Evolutionary conservation across 352 stramenopile genomes (phyloP).

Genomic region (Phytophthora pistaciae): DNA sequence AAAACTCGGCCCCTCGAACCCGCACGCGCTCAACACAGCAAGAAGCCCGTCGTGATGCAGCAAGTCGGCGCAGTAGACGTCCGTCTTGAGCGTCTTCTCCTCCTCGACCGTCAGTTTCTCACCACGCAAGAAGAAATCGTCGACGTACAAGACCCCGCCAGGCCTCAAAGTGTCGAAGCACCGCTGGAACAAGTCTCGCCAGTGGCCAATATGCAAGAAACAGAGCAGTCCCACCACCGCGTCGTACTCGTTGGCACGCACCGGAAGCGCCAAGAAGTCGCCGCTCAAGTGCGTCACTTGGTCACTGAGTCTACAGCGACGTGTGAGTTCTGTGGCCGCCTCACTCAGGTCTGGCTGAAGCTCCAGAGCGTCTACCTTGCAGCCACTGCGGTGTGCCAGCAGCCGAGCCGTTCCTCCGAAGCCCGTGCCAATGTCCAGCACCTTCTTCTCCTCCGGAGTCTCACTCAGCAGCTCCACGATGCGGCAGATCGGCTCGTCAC

Average conservation of each 20-base stretch:
- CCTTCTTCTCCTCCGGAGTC: conserved; percentile 29
- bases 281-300: conserved; percentile 66
- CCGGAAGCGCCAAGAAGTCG: conserved; percentile 64
- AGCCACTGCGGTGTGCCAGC: conserved; percentile 75
- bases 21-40: conserved; percentile 44
- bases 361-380: conserved; percentile 77
- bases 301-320: conserved; percentile 54
- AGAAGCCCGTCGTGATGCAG: conserved; percentile 51
- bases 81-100: conserved; percentile 48
- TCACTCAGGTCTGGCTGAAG: conserved; percentile 80
- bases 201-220: conserved; percentile 83
- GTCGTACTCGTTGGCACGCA: conserved; percentile 52
- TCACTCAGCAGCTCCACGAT: conserved; percentile 51
- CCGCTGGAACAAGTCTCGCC: conserved; percentile 62
- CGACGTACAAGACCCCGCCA: conserved; percentile 75
- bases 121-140: conserved; percentile 78
- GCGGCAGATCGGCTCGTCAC: conserved; percentile 61
- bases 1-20: conserved; percentile 68
- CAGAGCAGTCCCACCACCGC: conserved; percentile 73
- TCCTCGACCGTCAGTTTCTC: conserved; percentile 58
- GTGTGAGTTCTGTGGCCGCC: conserved; percentile 66
- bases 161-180: conserved; percentile 68
- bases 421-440: conserved; percentile 92
- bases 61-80: conserved; percentile 75
- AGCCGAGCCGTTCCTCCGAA: conserved; percentile 90